These are phyloP conservation scores for Ophiostoma sp. DNA, from an alignment of 2,329 filamentous ascomycete species.

Conservation along the genomic window DNA sequence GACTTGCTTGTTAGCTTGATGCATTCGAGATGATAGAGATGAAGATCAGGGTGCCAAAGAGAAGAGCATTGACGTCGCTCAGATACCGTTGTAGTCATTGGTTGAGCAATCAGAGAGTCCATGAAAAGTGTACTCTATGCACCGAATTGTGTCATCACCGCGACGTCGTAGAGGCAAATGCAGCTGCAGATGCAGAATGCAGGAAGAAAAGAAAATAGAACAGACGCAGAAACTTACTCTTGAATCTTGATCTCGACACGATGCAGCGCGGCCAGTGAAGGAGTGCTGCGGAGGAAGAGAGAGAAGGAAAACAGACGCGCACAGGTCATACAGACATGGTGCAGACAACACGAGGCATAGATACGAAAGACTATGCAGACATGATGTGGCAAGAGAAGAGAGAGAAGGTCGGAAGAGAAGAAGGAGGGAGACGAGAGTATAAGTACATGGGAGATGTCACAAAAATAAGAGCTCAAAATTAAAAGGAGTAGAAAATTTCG, in stretches of 20 bases:
- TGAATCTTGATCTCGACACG: constrained; percentile 7
- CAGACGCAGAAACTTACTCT: background rate
- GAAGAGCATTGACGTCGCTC: constrained; percentile 46
- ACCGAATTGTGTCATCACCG: constrained; percentile 58
- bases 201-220: background rate
- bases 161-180: constrained; percentile 29
- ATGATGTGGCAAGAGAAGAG: background rate
- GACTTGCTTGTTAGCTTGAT: constrained; percentile 14
- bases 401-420: background rate
- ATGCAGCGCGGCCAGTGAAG: constrained; percentile 23
- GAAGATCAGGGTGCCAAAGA: background rate
- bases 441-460: background rate
- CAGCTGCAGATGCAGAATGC: background rate
- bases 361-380: background rate
- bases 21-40: background rate
- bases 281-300: constrained; percentile 7
- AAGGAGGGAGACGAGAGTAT: background rate
- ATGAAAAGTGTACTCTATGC: constrained; percentile 57
- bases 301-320: background rate
- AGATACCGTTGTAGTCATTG: constrained; percentile 95
- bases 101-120: constrained; percentile 58
- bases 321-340: constrained; percentile 9
- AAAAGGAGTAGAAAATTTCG: constrained; percentile 12
- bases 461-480: background rate
- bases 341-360: background rate